Evolutionary conservation across 225 moss, liverwort and hornwort species (phyloP).

Genomic region (Polytrichum formosum): DNA sequence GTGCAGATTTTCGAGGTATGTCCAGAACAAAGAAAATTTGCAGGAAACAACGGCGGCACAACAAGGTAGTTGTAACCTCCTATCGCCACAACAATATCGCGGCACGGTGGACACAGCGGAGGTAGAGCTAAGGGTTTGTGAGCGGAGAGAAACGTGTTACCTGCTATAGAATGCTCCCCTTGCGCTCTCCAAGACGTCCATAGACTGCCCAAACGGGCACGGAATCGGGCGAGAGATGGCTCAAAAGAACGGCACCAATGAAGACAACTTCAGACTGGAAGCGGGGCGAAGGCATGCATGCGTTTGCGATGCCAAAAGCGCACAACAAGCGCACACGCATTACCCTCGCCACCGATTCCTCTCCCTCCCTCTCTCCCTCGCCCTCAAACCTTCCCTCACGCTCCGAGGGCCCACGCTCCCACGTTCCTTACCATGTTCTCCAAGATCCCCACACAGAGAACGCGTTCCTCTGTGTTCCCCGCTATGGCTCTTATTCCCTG

Average conservation of each 20-base stretch:
- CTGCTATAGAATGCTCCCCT: too few relatives aligned
- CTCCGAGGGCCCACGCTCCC: too few relatives aligned
- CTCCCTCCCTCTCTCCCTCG: not conserved
- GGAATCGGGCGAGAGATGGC: not conserved
- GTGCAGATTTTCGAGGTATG: too few relatives aligned
- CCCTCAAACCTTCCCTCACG: not conserved
- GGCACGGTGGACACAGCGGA: not conserved
- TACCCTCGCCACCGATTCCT: conserved; percentile 2
- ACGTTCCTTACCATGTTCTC: too few relatives aligned
- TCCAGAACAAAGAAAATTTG: too few relatives aligned
- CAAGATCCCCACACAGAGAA: too few relatives aligned
- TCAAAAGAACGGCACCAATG: conserved; percentile 1
- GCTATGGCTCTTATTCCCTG: too few relatives aligned
- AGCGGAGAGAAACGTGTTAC: too few relatives aligned
- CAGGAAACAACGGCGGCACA: not conserved
- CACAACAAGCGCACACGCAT: not conserved
- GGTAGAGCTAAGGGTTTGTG: not conserved
- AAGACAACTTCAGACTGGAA: not conserved
- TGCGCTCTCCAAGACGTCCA: not conserved
- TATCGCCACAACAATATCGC: not conserved
- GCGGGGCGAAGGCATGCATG: not conserved
- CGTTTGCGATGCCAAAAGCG: conserved; percentile 1
- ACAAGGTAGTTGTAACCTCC: not conserved
- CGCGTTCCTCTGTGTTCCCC: too few relatives aligned
- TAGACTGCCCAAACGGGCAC: not conserved